Evolutionary conservation across 441 rosid species (phyloP), one percentile per base, ranked within the genome.

Genomic region (Syzygium malaccense): DNA sequence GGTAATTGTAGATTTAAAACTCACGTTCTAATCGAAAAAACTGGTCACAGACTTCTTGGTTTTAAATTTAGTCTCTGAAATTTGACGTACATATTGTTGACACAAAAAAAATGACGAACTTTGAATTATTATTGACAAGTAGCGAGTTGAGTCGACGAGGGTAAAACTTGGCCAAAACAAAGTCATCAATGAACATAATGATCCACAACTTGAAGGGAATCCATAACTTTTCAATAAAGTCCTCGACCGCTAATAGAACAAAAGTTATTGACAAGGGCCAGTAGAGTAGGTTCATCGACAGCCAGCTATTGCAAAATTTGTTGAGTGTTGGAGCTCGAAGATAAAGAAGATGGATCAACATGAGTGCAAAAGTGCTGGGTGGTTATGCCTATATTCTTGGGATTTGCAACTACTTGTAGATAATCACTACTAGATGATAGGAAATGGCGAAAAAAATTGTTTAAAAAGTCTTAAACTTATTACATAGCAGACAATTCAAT

Each of bases 401-500:
- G 14, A 60, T 60, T 60, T 28, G 33, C 68, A 60, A 28, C 4
- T 60, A 7, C 33, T 28, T 1, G 68, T 60, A 28, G 18, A 28
- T 28, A 28, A 28, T 60, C 68, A 28, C 14, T 28, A 18, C 68
- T 28, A 60, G 68, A 60, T 60, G 13, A 58, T 58, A 60, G 32
- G n/a, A 28, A 8, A 60, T 28, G 32, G n/a, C 3, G 4, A 17
- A 15, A 14, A 6, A 28, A 13, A 28, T 28, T 28, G 18, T 60
- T 28, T 0, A 28, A 60, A 60, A 60, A 13, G 4, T 60, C 14
- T 8, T 28, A 60, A 28, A 14, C 8, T 1, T 28, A 60, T 60
- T 60, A 1, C 28, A 28, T 6, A 4, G 14, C 6, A 6, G 4
- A 30, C 2, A 1, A 28, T 60, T 60, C 1, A 60, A 0, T 60